phyloP scores from a whole-genome alignment of 2,329 filamentous ascomycete species.

The Aspergillus pseudoterreus region DNA sequence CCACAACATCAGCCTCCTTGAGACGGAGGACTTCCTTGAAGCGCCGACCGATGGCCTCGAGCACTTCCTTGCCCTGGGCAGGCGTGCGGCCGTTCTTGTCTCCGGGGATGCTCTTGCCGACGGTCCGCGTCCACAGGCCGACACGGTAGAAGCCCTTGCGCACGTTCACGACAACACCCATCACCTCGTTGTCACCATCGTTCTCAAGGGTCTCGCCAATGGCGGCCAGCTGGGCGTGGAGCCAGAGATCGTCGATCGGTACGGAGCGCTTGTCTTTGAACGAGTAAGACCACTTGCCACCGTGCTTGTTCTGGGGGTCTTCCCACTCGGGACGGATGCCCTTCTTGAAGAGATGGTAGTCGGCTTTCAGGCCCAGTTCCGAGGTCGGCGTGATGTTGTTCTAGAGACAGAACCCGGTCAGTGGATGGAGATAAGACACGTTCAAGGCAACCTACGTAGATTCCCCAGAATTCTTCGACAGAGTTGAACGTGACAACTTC shows the following conservation, averaged over 20 bases:
- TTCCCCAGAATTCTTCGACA: slow-evolving; percentile 98
- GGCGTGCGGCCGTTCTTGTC: slow-evolving; percentile 70
- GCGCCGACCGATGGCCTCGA: slow-evolving; percentile 77
- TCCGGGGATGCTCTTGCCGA: slow-evolving; percentile 75
- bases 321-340: slow-evolving; percentile 98
- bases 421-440: neutral
- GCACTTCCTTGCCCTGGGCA: slow-evolving; percentile 81
- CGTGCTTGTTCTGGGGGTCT: slow-evolving; percentile 97
- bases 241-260: slow-evolving; percentile 92
- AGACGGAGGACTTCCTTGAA: slow-evolving; percentile 93
- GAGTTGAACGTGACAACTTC: slow-evolving; percentile 98
- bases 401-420: slow-evolving; percentile 49
- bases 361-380: slow-evolving; percentile 93
- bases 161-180: slow-evolving; percentile 99
- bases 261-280: slow-evolving; percentile 94
- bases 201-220: slow-evolving; percentile 97
- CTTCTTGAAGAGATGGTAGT: slow-evolving; percentile 99
- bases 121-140: slow-evolving; percentile 93
- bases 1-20: slow-evolving; percentile 70
- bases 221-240: slow-evolving; percentile 92
- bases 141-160: slow-evolving; percentile 98
- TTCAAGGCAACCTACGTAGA: slow-evolving; percentile 70
- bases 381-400: slow-evolving; percentile 98
- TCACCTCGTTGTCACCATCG: slow-evolving; percentile 90
- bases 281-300: slow-evolving; percentile 97